phyloP scores from a whole-genome alignment of 352 stramenopile species.

The Phytopythium montanum region DNA sequence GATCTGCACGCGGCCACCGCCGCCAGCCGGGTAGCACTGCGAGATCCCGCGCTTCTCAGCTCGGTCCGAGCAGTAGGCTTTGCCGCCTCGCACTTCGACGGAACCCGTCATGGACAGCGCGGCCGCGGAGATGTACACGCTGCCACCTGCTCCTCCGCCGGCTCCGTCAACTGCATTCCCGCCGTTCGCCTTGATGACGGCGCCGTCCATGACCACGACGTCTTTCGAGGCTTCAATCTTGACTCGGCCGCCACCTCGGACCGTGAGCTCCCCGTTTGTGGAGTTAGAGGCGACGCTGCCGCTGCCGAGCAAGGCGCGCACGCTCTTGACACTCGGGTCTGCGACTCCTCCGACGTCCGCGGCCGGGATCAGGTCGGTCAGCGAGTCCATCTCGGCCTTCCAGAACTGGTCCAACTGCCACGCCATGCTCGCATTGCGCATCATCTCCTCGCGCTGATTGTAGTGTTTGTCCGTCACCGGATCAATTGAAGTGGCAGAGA shows the following conservation, averaged over 20 bases:
- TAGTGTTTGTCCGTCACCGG: neutral
- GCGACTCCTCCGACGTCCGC: conserved; percentile 8
- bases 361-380: conserved; percentile 16
- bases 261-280: neutral
- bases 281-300: conserved; percentile 22
- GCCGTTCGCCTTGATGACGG: conserved; percentile 49
- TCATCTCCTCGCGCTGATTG: conserved; percentile 17
- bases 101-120: conserved; percentile 41
- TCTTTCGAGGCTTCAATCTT: conserved; percentile 63
- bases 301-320: conserved; percentile 47
- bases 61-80: conserved; percentile 36
- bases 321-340: conserved; percentile 23
- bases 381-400: conserved; percentile 19
- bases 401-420: conserved; percentile 57
- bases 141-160: conserved; percentile 49
- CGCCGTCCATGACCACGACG: conserved; percentile 56
- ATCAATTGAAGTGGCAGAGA: neutral
- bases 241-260: conserved; percentile 53
- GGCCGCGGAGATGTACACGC: conserved; percentile 41
- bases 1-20: conserved; percentile 64
- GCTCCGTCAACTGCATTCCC: conserved; percentile 31
- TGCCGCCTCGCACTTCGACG: conserved; percentile 46
- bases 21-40: conserved; percentile 55
- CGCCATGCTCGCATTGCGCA: conserved; percentile 36
- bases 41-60: conserved; percentile 20